phyloP scores from a whole-genome alignment of 106 monocot species.

The Narthecium ossifragum region DNA sequence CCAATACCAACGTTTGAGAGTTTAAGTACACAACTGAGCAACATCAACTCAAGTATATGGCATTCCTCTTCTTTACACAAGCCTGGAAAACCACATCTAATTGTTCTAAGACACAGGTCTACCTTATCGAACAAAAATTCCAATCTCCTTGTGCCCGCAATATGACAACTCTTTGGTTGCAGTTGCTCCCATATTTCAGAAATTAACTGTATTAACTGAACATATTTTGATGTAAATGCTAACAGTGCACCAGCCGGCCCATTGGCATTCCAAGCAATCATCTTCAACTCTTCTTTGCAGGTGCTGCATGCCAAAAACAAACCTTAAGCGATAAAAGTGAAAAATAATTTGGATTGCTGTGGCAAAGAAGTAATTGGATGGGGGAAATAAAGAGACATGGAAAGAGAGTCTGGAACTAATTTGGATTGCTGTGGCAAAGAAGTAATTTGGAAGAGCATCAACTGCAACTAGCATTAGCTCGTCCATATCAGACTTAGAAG shows the following conservation, averaged over 20 bases:
- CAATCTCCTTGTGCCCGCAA: slow-evolving; percentile 20
- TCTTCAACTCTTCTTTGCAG: slow-evolving; percentile 60
- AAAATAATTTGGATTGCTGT: no score
- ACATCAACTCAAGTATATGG: slow-evolving; percentile 56
- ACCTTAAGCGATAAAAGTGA: no score
- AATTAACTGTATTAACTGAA: slow-evolving; percentile 45
- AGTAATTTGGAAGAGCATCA: no score
- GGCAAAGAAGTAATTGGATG: no score
- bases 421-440: slow-evolving; percentile 7
- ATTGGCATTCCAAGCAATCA: slow-evolving; percentile 32
- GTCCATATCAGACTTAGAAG: slow-evolving; percentile 17
- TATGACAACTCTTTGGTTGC: slow-evolving; percentile 15
- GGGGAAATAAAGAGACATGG: no score
- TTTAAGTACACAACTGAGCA: slow-evolving; percentile 46
- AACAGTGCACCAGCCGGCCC: slow-evolving; percentile 19
- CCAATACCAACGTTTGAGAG: slow-evolving; percentile 19
- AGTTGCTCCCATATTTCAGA: slow-evolving; percentile 45
- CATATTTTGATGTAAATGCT: slow-evolving; percentile 47
- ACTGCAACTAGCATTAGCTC: slow-evolving; percentile 10
- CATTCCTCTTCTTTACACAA: slow-evolving; percentile 42
- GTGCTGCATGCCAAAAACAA: slow-evolving; percentile 29
- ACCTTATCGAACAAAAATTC: slow-evolving; percentile 54
- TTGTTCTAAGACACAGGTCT: slow-evolving; percentile 33
- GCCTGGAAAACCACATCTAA: slow-evolving; percentile 54
- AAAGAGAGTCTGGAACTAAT: slow-evolving; percentile 8